phyloP scores from a whole-genome alignment of 352 stramenopile genomes.

The Phytophthora chlamydospora region DNA sequence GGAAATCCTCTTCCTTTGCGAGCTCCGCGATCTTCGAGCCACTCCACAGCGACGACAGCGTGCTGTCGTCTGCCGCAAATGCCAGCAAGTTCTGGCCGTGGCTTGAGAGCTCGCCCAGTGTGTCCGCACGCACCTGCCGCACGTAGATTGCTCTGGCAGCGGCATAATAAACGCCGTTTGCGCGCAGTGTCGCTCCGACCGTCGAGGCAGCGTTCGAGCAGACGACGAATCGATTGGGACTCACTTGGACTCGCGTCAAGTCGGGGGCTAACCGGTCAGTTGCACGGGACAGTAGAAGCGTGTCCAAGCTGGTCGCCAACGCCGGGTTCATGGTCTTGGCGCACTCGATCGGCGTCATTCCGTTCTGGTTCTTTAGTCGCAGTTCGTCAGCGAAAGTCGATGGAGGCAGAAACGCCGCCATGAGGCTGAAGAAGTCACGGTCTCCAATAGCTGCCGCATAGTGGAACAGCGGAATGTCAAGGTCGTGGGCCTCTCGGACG shows the following conservation, averaged over 20 bases:
- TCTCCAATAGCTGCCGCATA: slow-evolving; percentile 16
- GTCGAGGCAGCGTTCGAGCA: slow-evolving; percentile 12
- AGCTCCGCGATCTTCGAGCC: slow-evolving; percentile 18
- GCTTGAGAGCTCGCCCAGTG: not conserved
- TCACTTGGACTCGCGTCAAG: slow-evolving; percentile 9
- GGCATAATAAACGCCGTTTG: slow-evolving; percentile 17
- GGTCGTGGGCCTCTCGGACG: slow-evolving; percentile 8
- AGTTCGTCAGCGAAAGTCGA: slow-evolving; percentile 11
- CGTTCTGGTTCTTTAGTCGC: slow-evolving; percentile 7
- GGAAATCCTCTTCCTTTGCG: slow-evolving; percentile 8
- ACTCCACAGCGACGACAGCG: slow-evolving; percentile 8
- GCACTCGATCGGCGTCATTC: slow-evolving; percentile 8
- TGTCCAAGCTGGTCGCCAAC: slow-evolving; percentile 1
- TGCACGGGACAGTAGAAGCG: slow-evolving; percentile 10
- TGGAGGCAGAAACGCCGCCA: slow-evolving; percentile 18
- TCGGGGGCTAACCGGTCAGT: not conserved
- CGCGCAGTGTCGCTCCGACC: slow-evolving; percentile 11
- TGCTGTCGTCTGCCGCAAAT: slow-evolving; percentile 3
- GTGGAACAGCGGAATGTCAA: slow-evolving; percentile 5
- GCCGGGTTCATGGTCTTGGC: slow-evolving; percentile 9
- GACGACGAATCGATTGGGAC: not conserved
- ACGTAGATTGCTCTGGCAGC: slow-evolving; percentile 18
- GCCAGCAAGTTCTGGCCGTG: slow-evolving; percentile 9
- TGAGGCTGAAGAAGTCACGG: slow-evolving; percentile 12
- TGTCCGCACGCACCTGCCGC: slow-evolving; percentile 9